Base-by-base conservation (phyloP, 768 basidiomycete species). In the Calocybe gangraenosa region DNA sequence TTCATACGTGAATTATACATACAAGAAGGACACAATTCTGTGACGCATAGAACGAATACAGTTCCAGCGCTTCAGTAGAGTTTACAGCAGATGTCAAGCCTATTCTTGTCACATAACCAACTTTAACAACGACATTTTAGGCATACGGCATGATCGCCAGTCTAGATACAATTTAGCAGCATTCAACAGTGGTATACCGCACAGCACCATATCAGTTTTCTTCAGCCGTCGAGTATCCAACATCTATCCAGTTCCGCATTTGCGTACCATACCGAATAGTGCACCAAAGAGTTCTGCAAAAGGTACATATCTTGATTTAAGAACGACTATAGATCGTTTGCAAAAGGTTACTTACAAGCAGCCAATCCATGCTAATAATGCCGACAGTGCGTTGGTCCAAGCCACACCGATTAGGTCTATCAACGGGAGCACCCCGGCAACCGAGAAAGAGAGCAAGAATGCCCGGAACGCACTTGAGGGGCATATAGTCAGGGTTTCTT, bases 231-330 rank as follows among this genome's bases (percentile, higher is more conserved):
- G 80, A 75, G 53, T 71, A 83, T 2, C 75, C 81, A 7, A 82
- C 62, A 51, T 85, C 76, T 5, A 73, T 62, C 66, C 73, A 79
- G 0, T 70, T 73, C 33, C 83, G 69, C 67, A 86, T 72, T 42
- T 67, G 64, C 21, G 71, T 70, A 3, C 82, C 83, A 35, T 83
- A 79, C 15, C 61, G 65, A 37, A 86, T 77, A 3, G 74, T 76
- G 14, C 69, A 49, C 65, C 67, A 73, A 2, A 85, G 50, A 3
- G 81, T 39, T 10, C 83, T 84, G 46, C 14, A 40, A 44, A 25
- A 47, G 22, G 41, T 25, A 28, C 21, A 32, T 41, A 43, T 5
- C 41, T 9, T n/a, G n/a, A n/a, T n/a, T n/a, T n/a, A n/a, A 15
- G 38, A 20, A 19, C 7, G 7, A 13, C 10, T 25, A 33, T 25